Conservation (phyloP, 352 stramenopile species). For the Pythium oligandrum region DNA sequence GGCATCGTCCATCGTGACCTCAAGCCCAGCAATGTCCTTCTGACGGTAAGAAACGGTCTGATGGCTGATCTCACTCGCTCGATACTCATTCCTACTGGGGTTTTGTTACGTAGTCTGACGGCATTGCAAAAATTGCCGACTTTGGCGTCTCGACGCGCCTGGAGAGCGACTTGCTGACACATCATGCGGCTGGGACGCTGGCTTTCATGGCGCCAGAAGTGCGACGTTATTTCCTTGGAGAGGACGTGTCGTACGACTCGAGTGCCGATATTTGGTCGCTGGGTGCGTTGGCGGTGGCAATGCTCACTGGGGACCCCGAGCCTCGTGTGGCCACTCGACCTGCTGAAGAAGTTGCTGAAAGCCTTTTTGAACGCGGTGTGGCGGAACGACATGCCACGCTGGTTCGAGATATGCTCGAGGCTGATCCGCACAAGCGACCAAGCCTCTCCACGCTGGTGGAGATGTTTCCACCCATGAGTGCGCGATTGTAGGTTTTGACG, state of each 20-base stretch:
- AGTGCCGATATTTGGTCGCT: conserved; percentile 79
- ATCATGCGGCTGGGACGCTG: conserved; percentile 70
- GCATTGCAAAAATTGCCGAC: conserved; percentile 68
- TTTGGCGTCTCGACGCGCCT: conserved; percentile 82
- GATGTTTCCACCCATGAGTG: conserved; percentile 30
- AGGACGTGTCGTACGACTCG: conserved; percentile 62
- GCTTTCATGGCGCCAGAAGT: conserved; percentile 82
- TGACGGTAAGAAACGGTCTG: conserved; percentile 32
- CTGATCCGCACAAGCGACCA: conserved; percentile 31
- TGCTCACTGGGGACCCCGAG: conserved; percentile 62
- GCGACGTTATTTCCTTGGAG: conserved; percentile 62
- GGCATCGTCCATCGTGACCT: conserved; percentile 75
- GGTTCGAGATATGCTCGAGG: conserved; percentile 39
- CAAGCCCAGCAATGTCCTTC: conserved; percentile 72
- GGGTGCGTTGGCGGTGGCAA: conserved; percentile 61
- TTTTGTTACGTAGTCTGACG: conserved; percentile 37
- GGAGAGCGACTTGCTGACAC: conserved; percentile 63
- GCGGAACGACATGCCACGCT: conserved; percentile 21
- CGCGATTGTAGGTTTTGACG: conserved; percentile 50
- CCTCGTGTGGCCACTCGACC: conserved; percentile 60
- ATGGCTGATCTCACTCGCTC: not conserved
- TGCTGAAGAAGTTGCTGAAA: not conserved
- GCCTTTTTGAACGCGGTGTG: not conserved
- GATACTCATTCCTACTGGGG: not conserved
- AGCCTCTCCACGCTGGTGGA: conserved; percentile 40